Evolutionary conservation across 2,329 filamentous ascomycete species (phyloP).

Genomic region (Madurella fahalii): DNA sequence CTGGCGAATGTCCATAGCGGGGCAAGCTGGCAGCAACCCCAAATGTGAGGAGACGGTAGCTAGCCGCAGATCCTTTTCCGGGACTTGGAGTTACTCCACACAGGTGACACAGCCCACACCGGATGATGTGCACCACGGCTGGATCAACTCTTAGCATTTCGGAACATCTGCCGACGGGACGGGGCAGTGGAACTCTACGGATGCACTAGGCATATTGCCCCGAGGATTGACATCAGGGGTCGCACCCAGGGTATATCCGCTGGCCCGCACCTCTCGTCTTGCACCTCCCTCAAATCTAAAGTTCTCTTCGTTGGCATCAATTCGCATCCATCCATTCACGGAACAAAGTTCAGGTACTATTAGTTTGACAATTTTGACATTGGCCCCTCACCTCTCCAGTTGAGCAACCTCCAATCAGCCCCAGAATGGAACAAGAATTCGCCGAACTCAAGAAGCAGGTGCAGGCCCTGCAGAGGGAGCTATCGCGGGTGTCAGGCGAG

Average conservation of each 20-base stretch:
- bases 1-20: not conserved
- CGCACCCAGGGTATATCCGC: too few species aligned
- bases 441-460: slow-evolving; percentile 37
- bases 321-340: too few species aligned
- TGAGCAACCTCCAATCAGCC: not conserved
- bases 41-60: not conserved
- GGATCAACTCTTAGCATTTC: not conserved
- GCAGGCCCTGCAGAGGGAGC: slow-evolving; percentile 32
- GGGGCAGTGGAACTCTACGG: not conserved
- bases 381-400: not conserved
- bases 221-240: not conserved
- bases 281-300: not conserved
- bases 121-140: too few species aligned
- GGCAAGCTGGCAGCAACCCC: not conserved
- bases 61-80: not conserved
- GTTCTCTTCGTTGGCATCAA: too few species aligned
- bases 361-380: too few species aligned
- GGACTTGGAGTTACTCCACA: not conserved
- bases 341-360: too few species aligned
- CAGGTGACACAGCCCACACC: too few species aligned
- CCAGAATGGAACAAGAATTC: slow-evolving; percentile 34
- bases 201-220: not conserved
- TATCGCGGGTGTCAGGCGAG: slow-evolving; percentile 32
- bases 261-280: not conserved
- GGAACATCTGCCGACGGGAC: not conserved